Conservation (phyloP, 2,329 filamentous ascomycete genomes). For the Fusarium sterilihyphosum region DNA sequence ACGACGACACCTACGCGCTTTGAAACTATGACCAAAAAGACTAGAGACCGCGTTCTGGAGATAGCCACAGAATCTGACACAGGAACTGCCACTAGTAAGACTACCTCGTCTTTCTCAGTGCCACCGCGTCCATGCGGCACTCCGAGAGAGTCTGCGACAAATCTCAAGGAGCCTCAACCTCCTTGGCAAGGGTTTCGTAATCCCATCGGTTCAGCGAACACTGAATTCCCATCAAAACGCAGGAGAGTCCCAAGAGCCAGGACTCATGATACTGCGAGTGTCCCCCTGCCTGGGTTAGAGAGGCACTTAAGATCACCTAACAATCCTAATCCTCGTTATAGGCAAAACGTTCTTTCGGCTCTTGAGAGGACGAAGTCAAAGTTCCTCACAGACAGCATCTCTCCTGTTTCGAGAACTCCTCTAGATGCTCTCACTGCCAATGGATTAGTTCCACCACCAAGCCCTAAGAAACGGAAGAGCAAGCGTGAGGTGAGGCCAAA, state of each 20-base stretch:
- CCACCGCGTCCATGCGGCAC: neutral
- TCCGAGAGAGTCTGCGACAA: neutral
- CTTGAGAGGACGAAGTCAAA: conserved; percentile 43
- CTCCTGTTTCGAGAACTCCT: conserved; percentile 9
- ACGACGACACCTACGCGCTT: neutral
- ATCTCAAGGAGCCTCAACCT: neutral
- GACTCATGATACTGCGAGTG: conserved; percentile 26
- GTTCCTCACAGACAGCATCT: conserved; percentile 38
- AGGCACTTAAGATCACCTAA: conserved; percentile 31
- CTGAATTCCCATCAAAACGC: conserved; percentile 5
- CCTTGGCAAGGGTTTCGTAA: conserved; percentile 28
- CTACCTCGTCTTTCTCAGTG: neutral
- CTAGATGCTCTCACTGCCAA: neutral
- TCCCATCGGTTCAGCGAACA: neutral
- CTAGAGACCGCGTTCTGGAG: neutral
- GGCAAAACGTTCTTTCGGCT: conserved; percentile 42
- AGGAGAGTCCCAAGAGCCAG: conserved; percentile 23
- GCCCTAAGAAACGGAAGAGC: conserved; percentile 11
- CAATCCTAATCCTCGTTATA: conserved; percentile 23
- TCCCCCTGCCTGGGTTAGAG: conserved; percentile 40
- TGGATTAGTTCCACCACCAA: neutral
- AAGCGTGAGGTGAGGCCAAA: neutral
- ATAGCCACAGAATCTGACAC: neutral
- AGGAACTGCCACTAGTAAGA: neutral
- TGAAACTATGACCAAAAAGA: neutral